These are phyloP conservation scores for Podaxis rugospora DNA, from an alignment of 768 basidiomycete genomes.

Conservation along the genomic window DNA sequence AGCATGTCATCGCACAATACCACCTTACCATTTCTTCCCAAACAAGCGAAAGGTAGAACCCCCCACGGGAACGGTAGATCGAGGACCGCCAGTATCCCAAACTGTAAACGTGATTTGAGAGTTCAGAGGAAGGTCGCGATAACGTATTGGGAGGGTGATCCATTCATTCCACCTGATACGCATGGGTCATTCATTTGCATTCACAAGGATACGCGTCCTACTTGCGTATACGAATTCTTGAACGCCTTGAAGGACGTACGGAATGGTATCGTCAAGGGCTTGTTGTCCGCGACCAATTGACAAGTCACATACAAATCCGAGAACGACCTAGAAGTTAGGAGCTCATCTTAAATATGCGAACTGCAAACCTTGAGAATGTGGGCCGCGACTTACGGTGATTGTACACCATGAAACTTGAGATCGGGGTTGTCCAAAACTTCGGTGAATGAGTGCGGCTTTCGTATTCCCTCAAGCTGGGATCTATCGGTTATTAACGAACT, in stretches of 20 bases:
- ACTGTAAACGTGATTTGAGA: conserved; percentile 92
- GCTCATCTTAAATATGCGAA: conserved; percentile 23
- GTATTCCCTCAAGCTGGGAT: conserved; percentile 81
- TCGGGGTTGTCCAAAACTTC: conserved; percentile 84
- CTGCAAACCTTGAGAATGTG: conserved; percentile 21
- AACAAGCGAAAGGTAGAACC: conserved; percentile 90
- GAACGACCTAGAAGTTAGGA: conserved; percentile 53
- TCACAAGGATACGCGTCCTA: conserved; percentile 2
- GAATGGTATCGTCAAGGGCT: conserved; percentile 87
- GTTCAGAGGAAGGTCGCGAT: conserved; percentile 87
- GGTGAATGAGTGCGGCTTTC: conserved; percentile 66
- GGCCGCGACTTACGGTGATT: conserved; percentile 67
- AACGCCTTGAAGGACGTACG: conserved; percentile 92
- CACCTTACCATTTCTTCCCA: conserved; percentile 81
- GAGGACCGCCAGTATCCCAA: conserved; percentile 89
- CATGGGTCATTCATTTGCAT: neutral
- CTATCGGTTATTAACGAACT: conserved; percentile 28
- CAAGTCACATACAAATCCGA: conserved; percentile 94
- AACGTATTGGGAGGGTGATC: conserved; percentile 87
- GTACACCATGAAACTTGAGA: conserved; percentile 77
- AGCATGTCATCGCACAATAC: neutral
- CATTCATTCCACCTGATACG: conserved; percentile 89
- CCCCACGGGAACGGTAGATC: conserved; percentile 78
- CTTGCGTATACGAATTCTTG: conserved; percentile 75
- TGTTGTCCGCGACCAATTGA: conserved; percentile 90